Percentiles rank a stretch among this genome's conserved stretches.
These are phyloP conservation scores for Dioszegia crocea DNA, from an alignment of 768 basidiomycete species.

Conservation along the genomic window DNA sequence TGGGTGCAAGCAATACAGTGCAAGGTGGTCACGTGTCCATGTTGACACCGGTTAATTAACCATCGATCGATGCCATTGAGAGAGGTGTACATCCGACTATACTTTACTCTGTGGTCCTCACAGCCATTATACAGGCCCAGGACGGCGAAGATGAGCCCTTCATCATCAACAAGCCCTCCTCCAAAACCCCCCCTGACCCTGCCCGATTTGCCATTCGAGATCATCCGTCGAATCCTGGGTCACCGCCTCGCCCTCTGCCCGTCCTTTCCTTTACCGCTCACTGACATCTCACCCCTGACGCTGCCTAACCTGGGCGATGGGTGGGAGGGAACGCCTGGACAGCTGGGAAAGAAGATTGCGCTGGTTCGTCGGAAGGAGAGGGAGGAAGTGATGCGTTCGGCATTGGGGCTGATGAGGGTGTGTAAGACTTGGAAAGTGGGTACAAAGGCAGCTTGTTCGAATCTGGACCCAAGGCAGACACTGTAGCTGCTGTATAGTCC, in stretches of 20 bases:
- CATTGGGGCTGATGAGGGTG: constrained; percentile 30
- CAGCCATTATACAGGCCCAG: too few relatives aligned
- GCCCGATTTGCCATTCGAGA: constrained; percentile 29
- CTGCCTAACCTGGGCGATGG: neutral
- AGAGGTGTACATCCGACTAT: too few relatives aligned
- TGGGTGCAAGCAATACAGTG: too few relatives aligned
- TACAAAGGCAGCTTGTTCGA: too few relatives aligned
- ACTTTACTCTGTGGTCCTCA: too few relatives aligned
- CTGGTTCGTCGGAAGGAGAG: constrained; percentile 13
- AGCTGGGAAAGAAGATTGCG: constrained; percentile 9
- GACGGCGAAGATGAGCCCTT: too few relatives aligned
- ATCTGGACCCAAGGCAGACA: too few relatives aligned
- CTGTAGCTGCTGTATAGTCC: too few relatives aligned
- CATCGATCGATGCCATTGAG: too few relatives aligned
- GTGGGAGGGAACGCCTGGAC: constrained; percentile 27
- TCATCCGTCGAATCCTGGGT: constrained; percentile 33
- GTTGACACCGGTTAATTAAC: too few relatives aligned
- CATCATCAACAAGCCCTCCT: too few relatives aligned
- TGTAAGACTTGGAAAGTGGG: constrained; percentile 39
- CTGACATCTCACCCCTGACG: neutral
- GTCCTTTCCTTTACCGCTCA: constrained; percentile 9
- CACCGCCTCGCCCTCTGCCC: constrained; percentile 19
- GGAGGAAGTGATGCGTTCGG: constrained; percentile 20
- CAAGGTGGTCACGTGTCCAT: too few relatives aligned
- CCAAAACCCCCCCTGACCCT: neutral